Conservation (phyloP, 208 protist species). For the Endotrypanum monterogeii region DNA sequence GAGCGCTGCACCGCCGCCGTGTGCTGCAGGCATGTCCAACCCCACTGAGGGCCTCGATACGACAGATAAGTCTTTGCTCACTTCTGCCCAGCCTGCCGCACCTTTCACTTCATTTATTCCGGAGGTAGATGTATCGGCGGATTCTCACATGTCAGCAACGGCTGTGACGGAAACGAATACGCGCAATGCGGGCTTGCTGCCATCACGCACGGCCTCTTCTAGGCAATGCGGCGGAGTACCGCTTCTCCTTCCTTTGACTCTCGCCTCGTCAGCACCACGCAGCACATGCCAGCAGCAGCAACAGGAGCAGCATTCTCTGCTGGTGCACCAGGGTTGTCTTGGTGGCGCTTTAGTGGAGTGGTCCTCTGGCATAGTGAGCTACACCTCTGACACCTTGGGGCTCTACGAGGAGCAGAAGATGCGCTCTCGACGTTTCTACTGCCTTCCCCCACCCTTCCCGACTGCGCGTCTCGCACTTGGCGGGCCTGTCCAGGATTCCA, state of each 20-base stretch:
- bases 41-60: neutral
- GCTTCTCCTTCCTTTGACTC: neutral
- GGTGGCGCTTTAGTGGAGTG: slow-evolving; percentile 67
- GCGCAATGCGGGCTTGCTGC: neutral
- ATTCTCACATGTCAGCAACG: neutral
- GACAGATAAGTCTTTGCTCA: neutral
- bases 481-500: neutral
- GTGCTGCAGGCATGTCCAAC: neutral
- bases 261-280: neutral
- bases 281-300: neutral
- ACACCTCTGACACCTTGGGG: slow-evolving; percentile 61
- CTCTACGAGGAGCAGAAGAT: slow-evolving; percentile 60
- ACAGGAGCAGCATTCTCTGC: neutral
- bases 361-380: slow-evolving; percentile 51
- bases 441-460: slow-evolving; percentile 19
- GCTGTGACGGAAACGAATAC: neutral
- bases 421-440: slow-evolving; percentile 46
- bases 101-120: neutral
- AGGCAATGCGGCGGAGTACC: neutral
- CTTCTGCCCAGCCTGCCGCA: neutral
- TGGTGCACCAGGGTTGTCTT: neutral
- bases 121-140: neutral
- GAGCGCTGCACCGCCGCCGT: neutral
- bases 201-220: neutral
- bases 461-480: neutral